Conservation (phyloP, 1,284 basidiomycete species). For the Cryptococcus sp. region DNA sequence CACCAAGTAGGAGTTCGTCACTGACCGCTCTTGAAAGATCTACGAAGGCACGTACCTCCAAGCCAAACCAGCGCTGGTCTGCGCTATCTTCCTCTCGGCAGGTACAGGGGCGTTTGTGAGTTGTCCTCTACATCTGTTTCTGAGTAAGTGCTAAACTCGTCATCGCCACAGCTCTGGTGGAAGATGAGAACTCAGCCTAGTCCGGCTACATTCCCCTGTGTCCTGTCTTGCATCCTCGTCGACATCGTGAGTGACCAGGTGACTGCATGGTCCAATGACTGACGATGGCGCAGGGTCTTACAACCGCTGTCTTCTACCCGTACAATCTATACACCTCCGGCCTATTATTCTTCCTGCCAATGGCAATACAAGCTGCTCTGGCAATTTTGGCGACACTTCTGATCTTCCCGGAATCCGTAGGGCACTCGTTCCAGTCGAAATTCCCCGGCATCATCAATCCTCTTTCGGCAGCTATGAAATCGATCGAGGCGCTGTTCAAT, state of each 20-base stretch:
- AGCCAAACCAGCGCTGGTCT: slow-evolving; percentile 43
- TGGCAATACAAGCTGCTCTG: slow-evolving; percentile 47
- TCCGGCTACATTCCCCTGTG: slow-evolving; percentile 49
- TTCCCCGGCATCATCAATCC: slow-evolving; percentile 42
- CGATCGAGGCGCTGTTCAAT: slow-evolving; percentile 39
- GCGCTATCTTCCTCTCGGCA: slow-evolving; percentile 41
- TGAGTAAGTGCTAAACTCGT: too few relatives aligned
- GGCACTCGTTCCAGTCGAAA: slow-evolving; percentile 44
- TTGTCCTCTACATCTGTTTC: too few relatives aligned
- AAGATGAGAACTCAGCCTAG: slow-evolving; percentile 50
- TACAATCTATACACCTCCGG: slow-evolving; percentile 37
- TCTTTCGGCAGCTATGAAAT: slow-evolving; percentile 28
- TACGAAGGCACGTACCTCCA: slow-evolving; percentile 49
- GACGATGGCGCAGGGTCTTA: slow-evolving; percentile 32
- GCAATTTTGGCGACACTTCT: slow-evolving; percentile 35
- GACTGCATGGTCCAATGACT: not conserved
- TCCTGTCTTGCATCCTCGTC: slow-evolving; percentile 47
- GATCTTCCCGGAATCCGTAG: slow-evolving; percentile 51
- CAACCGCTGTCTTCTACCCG: slow-evolving; percentile 39
- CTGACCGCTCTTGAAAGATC: slow-evolving; percentile 23
- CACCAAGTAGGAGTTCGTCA: not conserved
- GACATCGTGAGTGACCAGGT: slow-evolving; percentile 33
- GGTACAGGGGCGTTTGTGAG: slow-evolving; percentile 43
- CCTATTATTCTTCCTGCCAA: slow-evolving; percentile 48
- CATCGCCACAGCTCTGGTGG: slow-evolving; percentile 38